A percentile compares a stretch with the other conserved stretches of the same genome.
Evolutionary conservation across 176 grass and related monocot genomes (phyloP).

Genomic region (maize (Zea mays)): DNA sequence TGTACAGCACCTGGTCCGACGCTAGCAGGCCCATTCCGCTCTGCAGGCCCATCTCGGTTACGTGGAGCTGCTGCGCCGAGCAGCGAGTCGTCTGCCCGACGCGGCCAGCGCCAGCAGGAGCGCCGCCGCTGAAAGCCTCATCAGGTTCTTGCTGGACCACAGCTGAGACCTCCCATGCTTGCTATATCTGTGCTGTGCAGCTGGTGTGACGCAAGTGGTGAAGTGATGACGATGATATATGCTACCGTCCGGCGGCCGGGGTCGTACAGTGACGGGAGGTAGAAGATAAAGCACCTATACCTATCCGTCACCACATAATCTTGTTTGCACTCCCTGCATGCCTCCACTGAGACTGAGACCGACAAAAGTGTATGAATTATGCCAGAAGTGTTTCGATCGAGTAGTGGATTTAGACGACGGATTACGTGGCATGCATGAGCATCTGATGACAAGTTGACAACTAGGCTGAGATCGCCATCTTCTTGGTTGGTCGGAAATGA

Average conservation of each 20-base stretch:
- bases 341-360: no score
- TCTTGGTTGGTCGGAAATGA: not conserved
- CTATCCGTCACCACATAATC: not conserved
- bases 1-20: slow-evolving; percentile 66
- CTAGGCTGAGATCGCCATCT: not conserved
- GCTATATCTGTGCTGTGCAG: no score
- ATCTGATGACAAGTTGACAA: no score
- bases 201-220: not conserved
- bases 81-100: not conserved
- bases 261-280: no score
- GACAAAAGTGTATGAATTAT: no score
- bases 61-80: slow-evolving; percentile 40
- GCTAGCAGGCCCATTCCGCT: slow-evolving; percentile 59
- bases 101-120: not conserved
- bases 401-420: no score
- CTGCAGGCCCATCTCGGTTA: slow-evolving; percentile 49
- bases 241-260: no score
- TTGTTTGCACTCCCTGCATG: no score
- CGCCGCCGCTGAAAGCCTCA: not conserved
- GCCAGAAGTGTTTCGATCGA: no score
- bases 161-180: no score
- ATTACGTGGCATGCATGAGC: no score
- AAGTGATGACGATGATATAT: not conserved
- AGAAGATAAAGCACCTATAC: not conserved
- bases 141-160: no score